phyloP scores from a whole-genome alignment of 306 rosid genomes.

The Acacia crassicarpa region DNA sequence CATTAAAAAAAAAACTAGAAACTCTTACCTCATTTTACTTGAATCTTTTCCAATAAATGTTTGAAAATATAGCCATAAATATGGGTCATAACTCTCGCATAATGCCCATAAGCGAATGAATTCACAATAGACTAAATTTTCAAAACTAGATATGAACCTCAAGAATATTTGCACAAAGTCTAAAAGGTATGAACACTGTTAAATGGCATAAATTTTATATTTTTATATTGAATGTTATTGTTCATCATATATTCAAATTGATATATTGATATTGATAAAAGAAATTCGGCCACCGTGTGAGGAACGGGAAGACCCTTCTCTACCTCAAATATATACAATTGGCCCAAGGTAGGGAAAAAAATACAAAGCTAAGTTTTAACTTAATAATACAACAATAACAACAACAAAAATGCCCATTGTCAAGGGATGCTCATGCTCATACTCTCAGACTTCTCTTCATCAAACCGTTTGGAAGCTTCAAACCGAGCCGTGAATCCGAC shows the following conservation, averaged over 20 bases:
- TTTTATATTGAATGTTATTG: background rate
- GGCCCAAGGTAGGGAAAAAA: conserved; percentile 31
- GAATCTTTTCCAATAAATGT: background rate
- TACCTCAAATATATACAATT: conserved; percentile 46
- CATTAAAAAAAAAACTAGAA: background rate
- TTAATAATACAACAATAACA: conserved; percentile 7
- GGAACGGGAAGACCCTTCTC: conserved; percentile 23
- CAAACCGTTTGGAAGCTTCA: conserved; percentile 66
- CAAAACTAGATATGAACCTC: background rate
- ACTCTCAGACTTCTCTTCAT: conserved; percentile 37
- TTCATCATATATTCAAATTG: background rate
- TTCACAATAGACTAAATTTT: background rate
- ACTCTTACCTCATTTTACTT: background rate
- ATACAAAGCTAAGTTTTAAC: conserved; percentile 38
- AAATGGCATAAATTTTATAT: background rate
- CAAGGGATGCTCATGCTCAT: conserved; percentile 11
- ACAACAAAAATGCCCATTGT: background rate
- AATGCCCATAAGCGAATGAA: background rate
- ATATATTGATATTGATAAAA: background rate
- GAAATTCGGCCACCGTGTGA: background rate
- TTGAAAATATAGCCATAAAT: background rate
- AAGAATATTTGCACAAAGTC: background rate
- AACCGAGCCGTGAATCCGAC: conserved; percentile 92
- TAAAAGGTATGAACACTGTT: background rate
- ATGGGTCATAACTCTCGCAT: background rate